Base-by-base conservation (phyloP, 2,329 filamentous ascomycete genomes). In the Chaetomiaceae sp. region DNA sequence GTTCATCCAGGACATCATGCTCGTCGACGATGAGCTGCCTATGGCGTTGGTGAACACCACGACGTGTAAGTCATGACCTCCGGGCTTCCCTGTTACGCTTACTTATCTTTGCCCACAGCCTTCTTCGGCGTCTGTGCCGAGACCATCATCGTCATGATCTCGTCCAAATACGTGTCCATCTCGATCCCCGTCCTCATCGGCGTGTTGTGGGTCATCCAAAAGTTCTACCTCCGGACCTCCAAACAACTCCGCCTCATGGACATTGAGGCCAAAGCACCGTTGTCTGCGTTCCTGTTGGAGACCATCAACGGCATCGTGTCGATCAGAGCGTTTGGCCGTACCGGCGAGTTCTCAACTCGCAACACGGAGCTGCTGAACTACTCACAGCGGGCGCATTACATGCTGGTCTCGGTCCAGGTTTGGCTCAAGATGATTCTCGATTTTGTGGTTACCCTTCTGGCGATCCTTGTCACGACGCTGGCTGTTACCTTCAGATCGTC, bases 1-100 rank as follows among this genome's bases (percentile, higher is more conserved):
- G 17, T 54, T 54, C 34, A 54, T 45, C 27, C 52, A 54, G 17
- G 52, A 54, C 25, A 97, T 99, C 64, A 81, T 97, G 23, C 83
- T 99, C 48, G 96, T 99, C 66, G 92, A 91, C 8, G 91, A 91
- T 15, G 94, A 97, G 69, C 96, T 97, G 59, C 75, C 96, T 6
- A 90, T 97, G 47, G 91, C 91, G 2, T 88, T 83, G n/a, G 87
- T 97, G 64, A 97, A 97, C 70, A 97, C 47, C 36, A 42, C 52
- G 2, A 49, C 52, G n/a, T 36, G 25, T 27, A 37, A 20, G 12
- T 17, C n/a, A n/a, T 37, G 12, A 19, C 34, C n/a, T 27, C 25
- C n/a, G 25, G 25, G 6, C 6, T 27, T 27, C 25, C 9, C 25
- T 6, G 46, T 51, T 42, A 34, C 11, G 23, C 9, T 9, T 15